Conservation (phyloP, 306 rosid species). For the Cercis canadensis region DNA sequence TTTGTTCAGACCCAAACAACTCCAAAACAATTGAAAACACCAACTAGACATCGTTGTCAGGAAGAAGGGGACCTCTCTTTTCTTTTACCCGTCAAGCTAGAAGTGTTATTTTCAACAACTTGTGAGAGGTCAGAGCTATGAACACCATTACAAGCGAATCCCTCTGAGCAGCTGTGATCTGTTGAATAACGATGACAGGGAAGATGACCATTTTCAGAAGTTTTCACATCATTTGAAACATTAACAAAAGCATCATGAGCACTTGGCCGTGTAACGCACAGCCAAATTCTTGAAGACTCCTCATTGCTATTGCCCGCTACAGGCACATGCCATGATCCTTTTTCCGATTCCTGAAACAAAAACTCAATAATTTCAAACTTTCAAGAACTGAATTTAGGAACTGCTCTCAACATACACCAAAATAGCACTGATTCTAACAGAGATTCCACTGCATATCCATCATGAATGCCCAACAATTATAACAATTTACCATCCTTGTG, state of each 20-base stretch:
- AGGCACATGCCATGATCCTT: constrained; percentile 94
- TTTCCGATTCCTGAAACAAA: constrained; percentile 75
- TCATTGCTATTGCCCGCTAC: constrained; percentile 41
- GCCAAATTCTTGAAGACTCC: constrained; percentile 66
- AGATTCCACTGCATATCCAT: not conserved
- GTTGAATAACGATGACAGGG: not conserved
- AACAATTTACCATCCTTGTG: not conserved
- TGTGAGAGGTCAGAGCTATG: constrained; percentile 28
- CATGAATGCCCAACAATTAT: not conserved
- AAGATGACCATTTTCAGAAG: constrained; percentile 36
- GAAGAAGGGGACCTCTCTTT: constrained; percentile 71
- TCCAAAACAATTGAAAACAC: too few species aligned
- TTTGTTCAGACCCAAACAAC: too few species aligned
- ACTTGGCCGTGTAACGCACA: constrained; percentile 69
- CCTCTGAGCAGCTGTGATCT: constrained; percentile 23
- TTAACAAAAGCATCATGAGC: constrained; percentile 19
- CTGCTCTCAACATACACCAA: constrained; percentile 2
- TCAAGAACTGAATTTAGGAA: constrained; percentile 6
- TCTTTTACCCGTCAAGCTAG: constrained; percentile 57
- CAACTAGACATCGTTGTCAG: constrained; percentile 9
- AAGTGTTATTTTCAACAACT: constrained; percentile 33
- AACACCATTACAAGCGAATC: constrained; percentile 20
- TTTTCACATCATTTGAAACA: constrained; percentile 30
- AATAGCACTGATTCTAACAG: not conserved
- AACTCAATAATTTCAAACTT: constrained; percentile 19